Base-by-base conservation (phyloP, 1,284 basidiomycete species). In the Cutaneotrichosporon sp. region DNA sequence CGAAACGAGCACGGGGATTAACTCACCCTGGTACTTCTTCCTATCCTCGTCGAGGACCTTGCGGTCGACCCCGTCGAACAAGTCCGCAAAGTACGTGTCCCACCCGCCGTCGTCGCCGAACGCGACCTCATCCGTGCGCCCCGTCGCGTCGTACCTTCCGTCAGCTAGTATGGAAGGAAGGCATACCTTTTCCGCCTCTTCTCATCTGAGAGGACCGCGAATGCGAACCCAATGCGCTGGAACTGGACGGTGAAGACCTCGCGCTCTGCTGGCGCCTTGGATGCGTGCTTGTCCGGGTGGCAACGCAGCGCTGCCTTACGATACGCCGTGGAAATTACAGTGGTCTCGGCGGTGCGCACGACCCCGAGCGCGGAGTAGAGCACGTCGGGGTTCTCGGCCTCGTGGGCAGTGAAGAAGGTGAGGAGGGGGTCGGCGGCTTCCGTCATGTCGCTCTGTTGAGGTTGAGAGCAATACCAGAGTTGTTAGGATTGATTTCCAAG, bases 221-320 rank as follows among this genome's bases (percentile, higher is more conserved):
- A 97, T 16, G 94, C 91, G 73, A 94, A 96, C 0, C 93, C 91
- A 69, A 97, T 85, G 74, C 91, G 89, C 73, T 95, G 92, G 75
- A 97, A 97, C 77, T 89, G 88, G 66, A 81, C 82, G 13, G 85
- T 86, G 69, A 89, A 87, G 69, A 85, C 84, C 50, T 86, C 85
- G 74, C 87, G 88, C 31, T 85, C 71, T 40, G 81, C 82, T n/a
- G 87, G 85, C 60, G 78, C 82, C 63, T 89, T 85, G 14, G 82
- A 81, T 40, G 86, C 81, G 74, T 92, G 91, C 76, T 95, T 95
- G 82, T 96, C 92, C 5, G 94, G 94, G 74, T 97, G 94, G 76
- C 87, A 86, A 60, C 85, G 73, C 26, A 97, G 86, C 4, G 94
- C 93, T 26, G 88, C 86, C 67, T 87, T 88, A 52, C 92, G 86